Evolutionary conservation across 2,329 filamentous ascomycete genomes (phyloP), one percentile per base, ranked within the genome.

Genomic region (Pseudocercospora crystallina): DNA sequence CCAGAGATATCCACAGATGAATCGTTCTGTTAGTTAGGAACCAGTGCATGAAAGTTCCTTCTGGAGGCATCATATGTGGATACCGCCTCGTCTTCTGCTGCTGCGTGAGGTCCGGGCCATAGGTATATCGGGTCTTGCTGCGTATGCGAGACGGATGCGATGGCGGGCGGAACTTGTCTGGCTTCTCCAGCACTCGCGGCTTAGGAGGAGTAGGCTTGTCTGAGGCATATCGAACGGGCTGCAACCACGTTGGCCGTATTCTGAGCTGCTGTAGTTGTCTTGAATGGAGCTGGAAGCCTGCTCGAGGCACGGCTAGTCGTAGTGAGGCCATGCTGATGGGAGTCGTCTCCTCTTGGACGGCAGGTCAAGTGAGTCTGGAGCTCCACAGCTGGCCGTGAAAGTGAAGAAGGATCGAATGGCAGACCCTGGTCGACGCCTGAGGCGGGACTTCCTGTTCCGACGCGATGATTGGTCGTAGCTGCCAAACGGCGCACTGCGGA

Each of bases 161-260:
- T 0, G 94, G 94, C 2, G 94, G 92, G 41, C 89, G 89, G 78
- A 96, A 97, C 69, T 86, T 87, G 64, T 87, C 81, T 17, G 92
- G 92, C 71, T 96, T 90, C 63, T 89, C 89, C 58, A 99, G 84
- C 5, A 90, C 80, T 55, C 85, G 79, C 32, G 82, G 81, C 65
- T 86, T 87, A 56, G 71, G 73, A 51, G 65, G 70, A 40, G 66
- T 58, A 50, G 65, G 69, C 37, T 62, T 56, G 14, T 55, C 56
- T 14, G 66, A 68, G 15, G 65, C 66, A 60, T 68, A 42, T 44
- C 65, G 62, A 14, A 62, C 39, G 37, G 45, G 36, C 15, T 38
- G 45, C 43, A 39, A 20, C 14, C 50, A 30, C 33, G 45, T 13
- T 37, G 51, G 44, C 3, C 39, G 39, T 15, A 45, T 14, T 14